Base-by-base conservation (phyloP, 805 yeast species). In the Diddensiella santjacobensis region DNA sequence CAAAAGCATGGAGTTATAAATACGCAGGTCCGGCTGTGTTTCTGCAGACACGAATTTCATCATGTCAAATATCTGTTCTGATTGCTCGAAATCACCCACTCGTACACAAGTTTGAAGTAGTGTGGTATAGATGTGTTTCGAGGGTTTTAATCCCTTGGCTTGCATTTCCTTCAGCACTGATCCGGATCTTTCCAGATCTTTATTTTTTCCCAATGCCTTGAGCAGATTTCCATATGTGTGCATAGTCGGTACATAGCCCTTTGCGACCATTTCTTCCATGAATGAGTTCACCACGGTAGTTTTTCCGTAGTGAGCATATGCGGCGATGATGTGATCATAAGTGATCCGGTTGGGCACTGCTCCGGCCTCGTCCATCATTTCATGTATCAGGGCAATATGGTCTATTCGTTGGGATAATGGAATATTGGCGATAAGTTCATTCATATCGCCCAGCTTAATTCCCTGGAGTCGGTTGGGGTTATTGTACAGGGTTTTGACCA, bases 41-140 rank as follows among this genome's bases (percentile, higher is more conserved):
- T 71, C 69, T 3, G 71, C 59, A 0, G 93, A 80, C 55, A 84
- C 64, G 62, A 87, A 91, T 61, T 88, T 91, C 89, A 93, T 81
- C 52, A 87, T 79, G 55, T 84, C 88, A 66, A 93, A 93, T 2
- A 86, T 70, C 40, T 80, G 80, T 48, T 77, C 75, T 0, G 96
- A 95, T 52, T 83, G 80, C 15, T 70, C 63, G 51, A 72, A 78
- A 47, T 76, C 49, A 61, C 68, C 44, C 72, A 59, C 59, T 46
- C 78, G 72, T 4, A 81, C 79, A 58, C 84, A 79, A 20, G 86
- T 72, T 51, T 82, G 81, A 37, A 87, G 59, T 4, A 84, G 71
- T 36, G 79, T 77, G 2, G 83, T 73, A 54, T 80, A 81, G 1
- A 81, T 67, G 3, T 33, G 44, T 15, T 33, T 15, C 3, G 51